Base-by-base conservation (phyloP, 1,284 basidiomycete species). In the Tilletiopsis washingtonensis region DNA sequence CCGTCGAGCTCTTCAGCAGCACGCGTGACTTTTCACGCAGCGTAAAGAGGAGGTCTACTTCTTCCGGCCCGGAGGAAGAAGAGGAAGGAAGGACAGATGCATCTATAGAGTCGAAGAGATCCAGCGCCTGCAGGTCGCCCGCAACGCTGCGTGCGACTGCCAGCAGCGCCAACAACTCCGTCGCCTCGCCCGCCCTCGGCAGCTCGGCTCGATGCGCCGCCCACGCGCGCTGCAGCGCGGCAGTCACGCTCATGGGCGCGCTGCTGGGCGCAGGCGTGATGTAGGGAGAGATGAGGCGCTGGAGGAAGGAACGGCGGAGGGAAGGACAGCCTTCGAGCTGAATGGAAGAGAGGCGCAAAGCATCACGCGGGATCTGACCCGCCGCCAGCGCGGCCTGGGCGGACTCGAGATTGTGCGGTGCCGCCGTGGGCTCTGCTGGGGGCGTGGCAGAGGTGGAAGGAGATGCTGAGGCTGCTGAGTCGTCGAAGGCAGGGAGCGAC, bases 1-100 rank as follows among this genome's bases (percentile, higher is more conserved):
- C 91, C 1, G 93, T 97, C 1, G 86, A 82, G 1, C 84, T 89
- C 64, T 87, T 90, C 20, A 93, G 71, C 64, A 82, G 91, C 62
- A 85, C 82, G 26, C 87, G 77, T 1, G 88, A 83, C 45, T 81
- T 81, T 71, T 94, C 91, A 40, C 80, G 80, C 11, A 88, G 81
- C 36, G 79, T 78, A 66, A 94, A 81, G 0, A 94, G 81, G 36
- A 97, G 73, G 68, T 96, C 89, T n/a, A 97, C 82, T 61, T 89
- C 88, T 29, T 82, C 80, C 1, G 77, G 74, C 19, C 77, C 74
- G 0, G 86, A 82, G 3, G 82, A 75, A 1, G 77, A 74, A 45
- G 82, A 80, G 20, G 77, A 75, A 7, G 81, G 29, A 9, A 9
- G 29, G 9, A 34, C 9, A 34, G 29, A 9, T n/a, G n/a, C 29